Evolutionary conservation across 129 eudicot genomes (phyloP), one percentile per base, ranked within the genome.

Genomic region (Flaveria robusta): DNA sequence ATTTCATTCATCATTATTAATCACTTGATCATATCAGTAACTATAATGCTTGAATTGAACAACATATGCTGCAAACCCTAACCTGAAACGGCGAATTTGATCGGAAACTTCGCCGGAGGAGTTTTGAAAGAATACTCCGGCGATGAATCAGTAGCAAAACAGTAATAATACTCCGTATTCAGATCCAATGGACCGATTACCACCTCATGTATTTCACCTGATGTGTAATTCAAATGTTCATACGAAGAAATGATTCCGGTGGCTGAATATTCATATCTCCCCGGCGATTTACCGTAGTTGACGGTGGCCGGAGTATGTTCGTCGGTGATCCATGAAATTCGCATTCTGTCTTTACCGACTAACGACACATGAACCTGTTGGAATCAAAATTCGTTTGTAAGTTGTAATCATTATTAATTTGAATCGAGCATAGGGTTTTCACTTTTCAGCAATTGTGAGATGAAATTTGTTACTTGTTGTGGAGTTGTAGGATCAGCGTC

Each of bases 251-350:
- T 46, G 18, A 66, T 78, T 13, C 97, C 96, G 42, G 31, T 81
- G n/a, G 86, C 86, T 1, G 89, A 81, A 64, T 75, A 45, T 9
- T 43, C 70, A 52, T 89, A 52, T 5, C 31, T 55, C 27, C 86
- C 87, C 0, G 90, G 55, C 55, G 92, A 81, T 12, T 83, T 83
- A 27, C 92, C 91, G 52, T 87, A 91, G 70, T 66, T 26, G 18
- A 89, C 91, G 7, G 47, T 79, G n/a, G 96, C 37, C 22, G 86
- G 86, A 49, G 86, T 81, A 9, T 68, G 49, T 1, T 75, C 68
- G 15, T 76, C 74, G 0, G 97, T 87, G 2, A 89, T 91, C 96
- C 97, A 91, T 78, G 97, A 70, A 68, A 91, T 82, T 71, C 93
- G 81, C 89, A 88, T 91, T 58, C 74, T 83, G 47, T 88, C 81